These are phyloP conservation scores for Dactylis glomerata DNA, from an alignment of 176 grass and related monocot genomes.

Conservation along the genomic window DNA sequence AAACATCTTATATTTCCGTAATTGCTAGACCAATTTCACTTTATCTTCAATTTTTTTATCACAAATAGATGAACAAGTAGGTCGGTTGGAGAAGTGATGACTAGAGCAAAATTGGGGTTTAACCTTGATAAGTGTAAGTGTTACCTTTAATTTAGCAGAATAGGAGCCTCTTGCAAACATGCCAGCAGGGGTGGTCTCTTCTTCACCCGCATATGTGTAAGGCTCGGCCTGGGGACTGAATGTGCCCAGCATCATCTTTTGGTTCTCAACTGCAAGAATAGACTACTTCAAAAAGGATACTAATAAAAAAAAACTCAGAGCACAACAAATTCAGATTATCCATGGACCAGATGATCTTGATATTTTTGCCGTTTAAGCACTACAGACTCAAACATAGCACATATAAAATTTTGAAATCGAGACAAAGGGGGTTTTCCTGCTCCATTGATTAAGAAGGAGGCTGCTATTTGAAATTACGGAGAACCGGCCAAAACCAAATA, in stretches of 20 bases:
- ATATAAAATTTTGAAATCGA: too few species aligned
- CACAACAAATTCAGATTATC: not conserved
- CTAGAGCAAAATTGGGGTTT: not conserved
- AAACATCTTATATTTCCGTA: too few species aligned
- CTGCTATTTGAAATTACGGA: too few species aligned
- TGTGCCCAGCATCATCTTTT: constrained; percentile 86
- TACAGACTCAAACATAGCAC: not conserved
- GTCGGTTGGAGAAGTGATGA: not conserved
- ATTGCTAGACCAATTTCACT: not conserved
- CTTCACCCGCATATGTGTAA: constrained; percentile 70
- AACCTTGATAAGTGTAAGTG: not conserved
- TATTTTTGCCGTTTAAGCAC: not conserved
- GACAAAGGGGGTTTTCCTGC: too few species aligned
- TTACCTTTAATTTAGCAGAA: constrained; percentile 75
- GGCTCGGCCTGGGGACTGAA: constrained; percentile 88
- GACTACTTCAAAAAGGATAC: not conserved
- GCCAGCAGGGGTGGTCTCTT: constrained; percentile 81
- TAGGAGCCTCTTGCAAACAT: constrained; percentile 83
- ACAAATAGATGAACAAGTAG: constrained; percentile 24
- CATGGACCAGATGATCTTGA: not conserved
- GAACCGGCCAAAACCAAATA: too few species aligned
- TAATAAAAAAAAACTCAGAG: not conserved
- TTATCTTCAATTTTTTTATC: not conserved
- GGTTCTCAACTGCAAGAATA: constrained; percentile 61
- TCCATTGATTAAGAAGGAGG: too few species aligned